phyloP scores from a whole-genome alignment of 495 filamentous ascomycete genomes.

The Penicillium coffeae region DNA sequence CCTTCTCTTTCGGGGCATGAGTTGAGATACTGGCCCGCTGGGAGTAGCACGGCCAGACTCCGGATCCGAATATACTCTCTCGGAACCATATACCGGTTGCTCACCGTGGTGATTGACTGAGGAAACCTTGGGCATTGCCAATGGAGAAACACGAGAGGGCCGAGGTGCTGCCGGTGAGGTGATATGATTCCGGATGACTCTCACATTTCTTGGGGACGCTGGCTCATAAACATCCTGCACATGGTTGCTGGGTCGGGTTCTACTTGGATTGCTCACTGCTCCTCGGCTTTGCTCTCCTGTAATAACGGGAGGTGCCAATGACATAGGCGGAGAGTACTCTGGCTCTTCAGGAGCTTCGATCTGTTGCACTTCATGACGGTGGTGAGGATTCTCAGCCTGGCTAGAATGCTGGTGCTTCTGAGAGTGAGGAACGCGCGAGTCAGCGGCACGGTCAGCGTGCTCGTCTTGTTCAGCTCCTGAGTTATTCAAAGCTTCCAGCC shows the following conservation, averaged over 20 bases:
- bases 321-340: conserved; percentile 49
- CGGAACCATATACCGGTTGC: conserved; percentile 21
- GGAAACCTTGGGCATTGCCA: conserved; percentile 61
- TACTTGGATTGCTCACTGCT: conserved; percentile 14
- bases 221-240: conserved; percentile 20
- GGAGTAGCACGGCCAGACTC: conserved; percentile 36
- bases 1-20: conserved; percentile 48
- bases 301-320: conserved; percentile 35
- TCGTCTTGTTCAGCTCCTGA: conserved; percentile 45
- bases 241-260: conserved; percentile 20
- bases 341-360: conserved; percentile 40
- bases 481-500: conserved; percentile 43
- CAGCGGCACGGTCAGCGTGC: conserved; percentile 46
- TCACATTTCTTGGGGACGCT: conserved; percentile 33
- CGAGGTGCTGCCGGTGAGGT: conserved; percentile 75
- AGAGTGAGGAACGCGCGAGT: conserved; percentile 28
- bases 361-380: conserved; percentile 17
- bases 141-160: conserved; percentile 74
- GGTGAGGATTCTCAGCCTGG: conserved; percentile 18
- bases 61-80: conserved; percentile 22
- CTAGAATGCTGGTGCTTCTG: conserved; percentile 26
- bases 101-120: conserved; percentile 38
- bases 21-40: conserved; percentile 25
- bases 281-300: conserved; percentile 23
- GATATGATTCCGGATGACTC: conserved; percentile 57